A percentile compares a stretch with the other conserved stretches of the same genome.
These are phyloP conservation scores for Naganishia antarctica DNA, from an alignment of 768 basidiomycete genomes.

Conservation along the genomic window DNA sequence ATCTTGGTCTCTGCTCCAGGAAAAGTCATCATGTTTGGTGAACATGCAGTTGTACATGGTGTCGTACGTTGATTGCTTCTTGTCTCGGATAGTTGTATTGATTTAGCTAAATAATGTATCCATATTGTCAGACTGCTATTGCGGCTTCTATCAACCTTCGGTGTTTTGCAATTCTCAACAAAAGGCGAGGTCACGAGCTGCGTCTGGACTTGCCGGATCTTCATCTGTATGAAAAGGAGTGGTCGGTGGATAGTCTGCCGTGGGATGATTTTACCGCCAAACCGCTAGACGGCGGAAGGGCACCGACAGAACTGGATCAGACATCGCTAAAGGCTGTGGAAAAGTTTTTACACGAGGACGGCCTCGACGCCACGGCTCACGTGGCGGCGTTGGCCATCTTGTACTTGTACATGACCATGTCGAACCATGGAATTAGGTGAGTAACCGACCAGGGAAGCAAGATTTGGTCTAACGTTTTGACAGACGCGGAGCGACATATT, in stretches of 20 bases:
- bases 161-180: constrained; percentile 79
- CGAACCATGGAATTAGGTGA: constrained; percentile 58
- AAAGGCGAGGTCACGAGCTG: constrained; percentile 67
- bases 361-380: constrained; percentile 40
- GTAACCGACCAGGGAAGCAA: constrained; percentile 28
- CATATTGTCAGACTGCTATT: constrained; percentile 69
- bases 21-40: constrained; percentile 95
- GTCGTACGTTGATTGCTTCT: constrained; percentile 60
- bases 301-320: constrained; percentile 68
- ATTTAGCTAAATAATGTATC: constrained; percentile 14
- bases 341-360: constrained; percentile 38
- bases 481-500: constrained; percentile 55
- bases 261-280: constrained; percentile 42
- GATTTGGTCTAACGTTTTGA: background rate
- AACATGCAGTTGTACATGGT: constrained; percentile 97
- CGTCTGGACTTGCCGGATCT: constrained; percentile 76
- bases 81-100: constrained; percentile 10
- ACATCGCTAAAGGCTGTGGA: constrained; percentile 68
- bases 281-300: constrained; percentile 2
- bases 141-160: constrained; percentile 93
- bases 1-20: constrained; percentile 86
- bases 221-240: constrained; percentile 77
- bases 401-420: constrained; percentile 84
- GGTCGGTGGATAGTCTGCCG: constrained; percentile 60
- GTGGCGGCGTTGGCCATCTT: constrained; percentile 70